These are phyloP conservation scores for Saposhnikovia divaricata DNA, from an alignment of 129 eudicot species.

Conservation along the genomic window DNA sequence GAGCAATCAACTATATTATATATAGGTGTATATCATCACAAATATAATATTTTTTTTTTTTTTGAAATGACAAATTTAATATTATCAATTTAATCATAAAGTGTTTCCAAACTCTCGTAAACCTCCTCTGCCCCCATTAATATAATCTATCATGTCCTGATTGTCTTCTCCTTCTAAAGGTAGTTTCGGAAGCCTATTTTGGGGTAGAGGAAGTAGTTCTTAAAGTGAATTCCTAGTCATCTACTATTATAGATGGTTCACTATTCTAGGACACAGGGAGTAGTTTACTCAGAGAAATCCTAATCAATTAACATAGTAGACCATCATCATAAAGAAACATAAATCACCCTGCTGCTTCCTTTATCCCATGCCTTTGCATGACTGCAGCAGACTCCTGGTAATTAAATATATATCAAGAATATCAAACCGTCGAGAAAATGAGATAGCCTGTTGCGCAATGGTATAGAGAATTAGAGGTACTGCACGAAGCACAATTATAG, in stretches of 20 bases:
- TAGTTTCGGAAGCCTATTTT: background rate
- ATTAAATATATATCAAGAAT: background rate
- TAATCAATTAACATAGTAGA: background rate
- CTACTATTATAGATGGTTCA: background rate
- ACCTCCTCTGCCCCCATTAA: background rate
- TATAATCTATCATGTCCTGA: background rate
- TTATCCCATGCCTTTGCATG: background rate
- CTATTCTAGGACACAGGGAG: no score
- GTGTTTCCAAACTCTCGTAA: no score
- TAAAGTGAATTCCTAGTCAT: background rate
- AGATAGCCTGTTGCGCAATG: no score
- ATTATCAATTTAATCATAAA: background rate
- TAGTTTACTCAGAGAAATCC: background rate
- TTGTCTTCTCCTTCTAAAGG: background rate
- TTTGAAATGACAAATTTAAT: no score
- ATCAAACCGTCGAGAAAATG: background rate
- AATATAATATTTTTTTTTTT: no score
- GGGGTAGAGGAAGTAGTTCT: background rate
- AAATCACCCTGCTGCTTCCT: background rate
- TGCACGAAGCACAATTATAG: background rate
- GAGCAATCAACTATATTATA: background rate
- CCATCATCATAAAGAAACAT: background rate
- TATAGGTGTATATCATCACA: background rate
- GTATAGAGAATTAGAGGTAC: background rate
- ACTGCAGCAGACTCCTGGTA: background rate